These are phyloP conservation scores for Conoideocrella luteorostrata DNA, from an alignment of 2,329 filamentous ascomycete species.

Conservation along the genomic window DNA sequence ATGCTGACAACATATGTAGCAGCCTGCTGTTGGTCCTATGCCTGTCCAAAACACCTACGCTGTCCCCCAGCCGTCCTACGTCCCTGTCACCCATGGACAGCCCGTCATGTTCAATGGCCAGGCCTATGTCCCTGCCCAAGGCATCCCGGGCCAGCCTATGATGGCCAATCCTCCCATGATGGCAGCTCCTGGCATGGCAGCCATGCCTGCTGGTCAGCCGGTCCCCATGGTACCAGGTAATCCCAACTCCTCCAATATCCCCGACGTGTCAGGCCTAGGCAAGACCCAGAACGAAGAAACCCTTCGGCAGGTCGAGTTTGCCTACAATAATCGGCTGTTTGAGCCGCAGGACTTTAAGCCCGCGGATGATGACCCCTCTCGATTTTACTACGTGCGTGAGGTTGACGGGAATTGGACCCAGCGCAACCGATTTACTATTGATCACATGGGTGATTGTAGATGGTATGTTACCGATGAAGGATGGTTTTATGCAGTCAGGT, in stretches of 20 bases:
- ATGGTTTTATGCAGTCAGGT: conserved; percentile 54
- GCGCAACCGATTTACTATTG: conserved; percentile 54
- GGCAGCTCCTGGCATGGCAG: conserved; percentile 14
- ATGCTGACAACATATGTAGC: conserved; percentile 19
- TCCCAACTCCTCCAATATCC: conserved; percentile 17
- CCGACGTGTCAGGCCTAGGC: conserved; percentile 48
- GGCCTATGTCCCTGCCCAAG: conserved; percentile 16
- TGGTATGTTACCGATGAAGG: conserved; percentile 55
- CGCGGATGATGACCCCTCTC: conserved; percentile 50
- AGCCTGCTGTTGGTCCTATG: conserved; percentile 23
- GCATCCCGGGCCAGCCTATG: conserved; percentile 22
- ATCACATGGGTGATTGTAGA: conserved; percentile 47
- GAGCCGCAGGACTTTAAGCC: conserved; percentile 59
- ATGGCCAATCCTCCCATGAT: conserved; percentile 21
- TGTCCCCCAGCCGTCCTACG: conserved; percentile 22
- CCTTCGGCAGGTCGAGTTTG: conserved; percentile 41
- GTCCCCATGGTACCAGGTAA: conserved; percentile 36
- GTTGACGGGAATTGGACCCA: conserved; percentile 54
- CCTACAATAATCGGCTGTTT: conserved; percentile 42
- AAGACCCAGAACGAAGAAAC: conserved; percentile 42
- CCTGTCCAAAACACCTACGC: conserved; percentile 24
- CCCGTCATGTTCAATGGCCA: conserved; percentile 27
- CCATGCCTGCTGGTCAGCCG: conserved; percentile 14
- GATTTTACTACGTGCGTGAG: conserved; percentile 57
- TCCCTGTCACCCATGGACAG: conserved; percentile 17